Evolutionary conservation across 1,284 basidiomycete genomes (phyloP).

Genomic region (Irpex sp.): DNA sequence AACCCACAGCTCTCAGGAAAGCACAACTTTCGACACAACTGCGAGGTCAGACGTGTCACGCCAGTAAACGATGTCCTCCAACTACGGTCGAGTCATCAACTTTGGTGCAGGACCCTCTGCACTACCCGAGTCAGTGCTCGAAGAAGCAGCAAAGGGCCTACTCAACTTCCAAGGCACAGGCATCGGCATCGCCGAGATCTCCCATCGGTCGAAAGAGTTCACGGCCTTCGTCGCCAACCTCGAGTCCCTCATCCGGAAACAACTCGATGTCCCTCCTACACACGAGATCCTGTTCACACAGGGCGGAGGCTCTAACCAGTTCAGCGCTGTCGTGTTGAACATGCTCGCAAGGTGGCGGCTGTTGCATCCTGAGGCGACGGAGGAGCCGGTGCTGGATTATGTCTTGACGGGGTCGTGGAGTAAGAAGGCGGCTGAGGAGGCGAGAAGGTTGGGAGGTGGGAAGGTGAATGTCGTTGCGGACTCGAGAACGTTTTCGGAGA

Average conservation of each 20-base stretch:
- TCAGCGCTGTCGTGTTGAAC: slow-evolving; percentile 86
- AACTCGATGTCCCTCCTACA: slow-evolving; percentile 77
- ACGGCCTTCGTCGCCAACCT: slow-evolving; percentile 62
- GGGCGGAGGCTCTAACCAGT: slow-evolving; percentile 87
- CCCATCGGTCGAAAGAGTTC: slow-evolving; percentile 90
- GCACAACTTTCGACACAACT: not conserved
- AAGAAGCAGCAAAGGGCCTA: slow-evolving; percentile 73
- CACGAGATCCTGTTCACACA: slow-evolving; percentile 89
- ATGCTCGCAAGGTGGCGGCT: slow-evolving; percentile 76
- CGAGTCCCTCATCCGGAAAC: slow-evolving; percentile 64
- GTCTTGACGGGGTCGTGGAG: slow-evolving; percentile 91
- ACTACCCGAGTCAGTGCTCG: slow-evolving; percentile 76
- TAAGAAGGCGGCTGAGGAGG: slow-evolving; percentile 81
- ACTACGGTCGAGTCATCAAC: slow-evolving; percentile 62
- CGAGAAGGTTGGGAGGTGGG: slow-evolving; percentile 48
- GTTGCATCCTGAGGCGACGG: slow-evolving; percentile 53
- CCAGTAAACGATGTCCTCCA: slow-evolving; percentile 23
- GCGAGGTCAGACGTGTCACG: not conserved
- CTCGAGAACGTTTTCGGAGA: slow-evolving; percentile 52
- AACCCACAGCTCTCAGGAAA: too few relatives aligned
- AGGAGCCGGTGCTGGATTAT: slow-evolving; percentile 74
- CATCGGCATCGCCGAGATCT: slow-evolving; percentile 91
- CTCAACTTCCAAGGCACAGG: slow-evolving; percentile 86
- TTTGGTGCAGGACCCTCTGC: slow-evolving; percentile 91
- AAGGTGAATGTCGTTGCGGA: slow-evolving; percentile 70